Conservation (phyloP, 1,284 basidiomycete genomes). For the Ceratobasidium sp. region DNA sequence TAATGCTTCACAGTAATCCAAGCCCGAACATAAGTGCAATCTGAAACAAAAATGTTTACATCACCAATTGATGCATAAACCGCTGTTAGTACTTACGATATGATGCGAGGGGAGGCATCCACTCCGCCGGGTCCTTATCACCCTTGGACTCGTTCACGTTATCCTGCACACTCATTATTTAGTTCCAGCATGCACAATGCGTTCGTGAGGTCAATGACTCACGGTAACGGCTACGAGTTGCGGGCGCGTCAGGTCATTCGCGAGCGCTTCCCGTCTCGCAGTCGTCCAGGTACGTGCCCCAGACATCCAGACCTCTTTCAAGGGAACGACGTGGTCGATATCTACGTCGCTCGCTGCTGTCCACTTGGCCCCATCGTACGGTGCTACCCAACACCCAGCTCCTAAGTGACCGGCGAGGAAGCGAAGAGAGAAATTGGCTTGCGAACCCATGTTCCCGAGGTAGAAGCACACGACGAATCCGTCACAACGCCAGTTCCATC, state of each 20-base stretch:
- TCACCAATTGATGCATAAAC: slow-evolving; percentile 57
- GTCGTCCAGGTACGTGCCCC: slow-evolving; percentile 63
- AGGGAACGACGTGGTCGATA: slow-evolving; percentile 51
- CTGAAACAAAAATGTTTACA: neutral
- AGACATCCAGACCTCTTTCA: slow-evolving; percentile 61
- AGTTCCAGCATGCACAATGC: neutral
- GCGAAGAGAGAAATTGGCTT: neutral
- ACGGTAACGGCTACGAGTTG: slow-evolving; percentile 64
- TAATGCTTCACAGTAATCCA: slow-evolving; percentile 59
- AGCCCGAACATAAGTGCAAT: slow-evolving; percentile 43
- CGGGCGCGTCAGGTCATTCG: slow-evolving; percentile 64
- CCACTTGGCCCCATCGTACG: slow-evolving; percentile 59
- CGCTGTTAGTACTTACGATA: slow-evolving; percentile 57
- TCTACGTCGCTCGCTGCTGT: slow-evolving; percentile 65
- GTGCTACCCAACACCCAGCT: slow-evolving; percentile 44
- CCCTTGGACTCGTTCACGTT: slow-evolving; percentile 58
- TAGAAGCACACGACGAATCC: slow-evolving; percentile 13
- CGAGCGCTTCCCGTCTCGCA: slow-evolving; percentile 61
- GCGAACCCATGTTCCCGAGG: slow-evolving; percentile 10
- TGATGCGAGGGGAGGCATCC: slow-evolving; percentile 61
- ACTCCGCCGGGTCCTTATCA: slow-evolving; percentile 59
- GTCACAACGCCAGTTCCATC: slow-evolving; percentile 57
- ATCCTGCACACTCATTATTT: neutral
- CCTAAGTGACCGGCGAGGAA: neutral
- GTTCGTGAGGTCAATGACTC: neutral